Evolutionary conservation across 257 asterid genomes (phyloP).

Genomic region (Coffea canephora): DNA sequence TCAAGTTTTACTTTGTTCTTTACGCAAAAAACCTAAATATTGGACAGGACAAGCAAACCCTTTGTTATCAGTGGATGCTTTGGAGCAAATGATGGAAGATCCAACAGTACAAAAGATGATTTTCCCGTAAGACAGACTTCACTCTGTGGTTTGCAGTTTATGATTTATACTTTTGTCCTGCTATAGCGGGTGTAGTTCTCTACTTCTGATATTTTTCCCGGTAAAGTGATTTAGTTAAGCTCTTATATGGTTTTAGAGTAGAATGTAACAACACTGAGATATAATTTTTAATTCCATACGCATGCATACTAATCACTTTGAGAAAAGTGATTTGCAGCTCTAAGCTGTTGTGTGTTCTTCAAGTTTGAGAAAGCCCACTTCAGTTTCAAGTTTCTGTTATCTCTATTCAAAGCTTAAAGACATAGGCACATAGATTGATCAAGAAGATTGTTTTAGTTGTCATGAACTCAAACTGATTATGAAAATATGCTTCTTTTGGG

Average conservation of each 20-base stretch:
- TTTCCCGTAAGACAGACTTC: conserved; percentile 70
- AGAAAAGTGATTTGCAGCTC: neutral
- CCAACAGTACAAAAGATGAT: conserved; percentile 97
- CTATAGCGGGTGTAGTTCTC: neutral
- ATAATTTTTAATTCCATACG: no score
- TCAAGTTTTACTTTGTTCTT: neutral
- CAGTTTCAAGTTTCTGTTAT: no score
- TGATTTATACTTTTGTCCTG: neutral
- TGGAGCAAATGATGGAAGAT: conserved; percentile 99
- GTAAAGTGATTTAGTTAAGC: neutral
- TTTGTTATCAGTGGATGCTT: conserved; percentile 80
- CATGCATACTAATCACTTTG: neutral
- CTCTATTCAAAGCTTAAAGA: neutral
- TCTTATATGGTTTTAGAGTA: neutral
- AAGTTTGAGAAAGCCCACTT: no score
- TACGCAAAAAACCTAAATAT: neutral
- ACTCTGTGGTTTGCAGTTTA: conserved; percentile 3
- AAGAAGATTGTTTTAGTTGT: neutral
- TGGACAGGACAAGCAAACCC: conserved; percentile 6
- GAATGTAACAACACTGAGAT: neutral
- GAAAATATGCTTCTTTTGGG: neutral
- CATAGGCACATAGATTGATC: neutral
- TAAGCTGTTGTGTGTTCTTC: neutral
- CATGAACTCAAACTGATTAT: neutral
- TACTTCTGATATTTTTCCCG: conserved; percentile 18